These are phyloP conservation scores for Trametes punicea DNA, from an alignment of 768 basidiomycete genomes.

Conservation along the genomic window DNA sequence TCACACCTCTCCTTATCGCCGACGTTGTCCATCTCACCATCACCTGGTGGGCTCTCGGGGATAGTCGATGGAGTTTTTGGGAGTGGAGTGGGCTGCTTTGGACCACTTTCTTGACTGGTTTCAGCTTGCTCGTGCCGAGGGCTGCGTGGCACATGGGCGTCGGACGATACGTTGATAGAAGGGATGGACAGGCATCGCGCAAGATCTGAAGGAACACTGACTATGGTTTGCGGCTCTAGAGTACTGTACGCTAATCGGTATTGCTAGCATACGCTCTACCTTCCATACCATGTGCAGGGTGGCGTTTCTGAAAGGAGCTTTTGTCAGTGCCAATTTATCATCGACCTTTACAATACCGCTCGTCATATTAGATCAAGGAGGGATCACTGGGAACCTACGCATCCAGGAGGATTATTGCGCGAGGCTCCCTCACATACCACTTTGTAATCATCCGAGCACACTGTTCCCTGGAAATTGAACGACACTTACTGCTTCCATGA, in stretches of 20 bases:
- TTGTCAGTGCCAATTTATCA: background rate
- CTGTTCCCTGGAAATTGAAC: background rate
- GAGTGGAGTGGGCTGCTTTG: constrained; percentile 71
- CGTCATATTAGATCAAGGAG: constrained; percentile 95
- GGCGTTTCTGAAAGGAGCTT: background rate
- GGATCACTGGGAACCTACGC: constrained; percentile 52
- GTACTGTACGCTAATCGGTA: constrained; percentile 11
- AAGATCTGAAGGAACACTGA: constrained; percentile 14
- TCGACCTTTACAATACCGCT: background rate
- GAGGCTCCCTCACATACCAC: constrained; percentile 73
- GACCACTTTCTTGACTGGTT: constrained; percentile 59
- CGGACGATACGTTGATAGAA: constrained; percentile 65
- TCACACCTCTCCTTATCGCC: constrained; percentile 66
- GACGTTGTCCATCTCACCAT: constrained; percentile 64
- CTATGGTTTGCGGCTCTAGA: background rate
- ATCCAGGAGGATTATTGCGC: constrained; percentile 24
- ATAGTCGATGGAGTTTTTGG: constrained; percentile 56
- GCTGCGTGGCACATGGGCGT: constrained; percentile 73
- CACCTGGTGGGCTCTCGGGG: constrained; percentile 76
- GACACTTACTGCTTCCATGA: constrained; percentile 8
- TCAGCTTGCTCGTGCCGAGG: constrained; percentile 66
- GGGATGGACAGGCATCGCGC: constrained; percentile 43
- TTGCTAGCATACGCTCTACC: constrained; percentile 9
- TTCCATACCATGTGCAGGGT: background rate
- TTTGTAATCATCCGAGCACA: constrained; percentile 59